Base-by-base conservation (phyloP, 1,284 basidiomycete species). In the Termitomyces sp. region DNA sequence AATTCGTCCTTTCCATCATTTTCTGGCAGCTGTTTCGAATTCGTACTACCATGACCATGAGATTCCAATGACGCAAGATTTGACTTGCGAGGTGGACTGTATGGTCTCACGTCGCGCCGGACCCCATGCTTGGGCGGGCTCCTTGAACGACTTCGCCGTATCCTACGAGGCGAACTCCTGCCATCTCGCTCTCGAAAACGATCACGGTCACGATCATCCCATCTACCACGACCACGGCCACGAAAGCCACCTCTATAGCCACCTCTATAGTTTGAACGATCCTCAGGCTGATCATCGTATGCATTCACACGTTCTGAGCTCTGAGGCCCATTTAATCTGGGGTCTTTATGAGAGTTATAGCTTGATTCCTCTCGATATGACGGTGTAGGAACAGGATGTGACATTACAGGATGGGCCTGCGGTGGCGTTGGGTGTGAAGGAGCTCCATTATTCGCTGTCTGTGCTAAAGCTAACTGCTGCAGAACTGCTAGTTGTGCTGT, bases 401-500 rank as follows among this genome's bases (percentile, higher is more conserved):
- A 57, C 64, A 68, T 68, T 67, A 71, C 63, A 70, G 70, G 67
- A 62, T 64, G 50, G 19, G 60, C 60, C 65, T 61, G 62, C 54
- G 50, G 58, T 44, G 57, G 61, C 28, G 55, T 49, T 52, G 58
- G 50, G 45, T 62, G 58, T 53, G 69, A 57, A 58, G 65, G 64
- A 64, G 66, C 57, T 54, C 56, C 58, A 64, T 49, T 64, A 64
- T 58, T 76, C 36, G 83, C 79, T 62, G 80, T 78, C 63, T 83
- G 82, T 54, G 86, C 76, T 65, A 90, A 76, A 64, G 86, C 75
- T 66, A 90, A 75, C 65, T 87, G 88, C 64, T 88, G 86, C 62
- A 92, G 73, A 62, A 89, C 73, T 51, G 83, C 81, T 53, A 90
- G 72, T 66, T 87, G 85, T 58, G 77, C 73, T 42, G 78, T 70